phyloP scores from a whole-genome alignment of 1,139 yeast genomes.

The Spathaspora jeffriesii region DNA sequence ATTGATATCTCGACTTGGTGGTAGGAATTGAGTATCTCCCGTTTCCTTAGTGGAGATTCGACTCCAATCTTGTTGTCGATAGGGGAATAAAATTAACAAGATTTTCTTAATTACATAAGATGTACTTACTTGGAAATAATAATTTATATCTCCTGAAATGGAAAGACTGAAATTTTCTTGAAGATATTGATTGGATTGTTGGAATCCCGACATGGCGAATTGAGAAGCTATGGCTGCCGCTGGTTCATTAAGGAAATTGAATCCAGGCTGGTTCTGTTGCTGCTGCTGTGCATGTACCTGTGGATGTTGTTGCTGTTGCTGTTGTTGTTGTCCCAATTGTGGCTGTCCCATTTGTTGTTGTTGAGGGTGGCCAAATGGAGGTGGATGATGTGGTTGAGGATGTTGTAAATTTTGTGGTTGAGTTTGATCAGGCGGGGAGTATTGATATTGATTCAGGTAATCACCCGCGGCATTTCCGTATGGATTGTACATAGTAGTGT shows the following conservation, averaged over 20 bases:
- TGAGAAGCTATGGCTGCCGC: slow-evolving; percentile 86
- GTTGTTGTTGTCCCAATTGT: slow-evolving; percentile 24
- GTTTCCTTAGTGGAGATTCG: slow-evolving; percentile 51
- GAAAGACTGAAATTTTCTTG: slow-evolving; percentile 60
- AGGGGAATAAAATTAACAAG: slow-evolving; percentile 79
- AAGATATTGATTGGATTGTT: slow-evolving; percentile 68
- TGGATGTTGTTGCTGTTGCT: slow-evolving; percentile 20
- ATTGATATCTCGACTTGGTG: slow-evolving; percentile 81
- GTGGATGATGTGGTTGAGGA: slow-evolving; percentile 37
- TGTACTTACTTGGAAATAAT: slow-evolving; percentile 92
- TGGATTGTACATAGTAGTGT: slow-evolving; percentile 46
- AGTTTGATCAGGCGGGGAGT: slow-evolving; percentile 5
- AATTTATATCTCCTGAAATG: slow-evolving; percentile 54
- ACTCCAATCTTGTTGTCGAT: slow-evolving; percentile 79
- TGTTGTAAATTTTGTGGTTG: slow-evolving; percentile 25
- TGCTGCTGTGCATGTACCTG: slow-evolving; percentile 27
- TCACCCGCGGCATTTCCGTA: slow-evolving; percentile 27
- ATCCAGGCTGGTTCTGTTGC: slow-evolving; percentile 18
- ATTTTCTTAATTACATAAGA: slow-evolving; percentile 79
- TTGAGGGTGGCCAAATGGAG: slow-evolving; percentile 18
- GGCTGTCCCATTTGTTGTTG: slow-evolving; percentile 22
- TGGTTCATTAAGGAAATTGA: slow-evolving; percentile 67
- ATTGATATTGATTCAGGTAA: slow-evolving; percentile 14
- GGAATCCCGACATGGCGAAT: slow-evolving; percentile 83
- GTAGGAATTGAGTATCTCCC: slow-evolving; percentile 54